Percentiles rank a stretch among this genome's conserved stretches.
phyloP scores from a whole-genome alignment of 805 yeast species.

The Isabelozyma gotoi region DNA sequence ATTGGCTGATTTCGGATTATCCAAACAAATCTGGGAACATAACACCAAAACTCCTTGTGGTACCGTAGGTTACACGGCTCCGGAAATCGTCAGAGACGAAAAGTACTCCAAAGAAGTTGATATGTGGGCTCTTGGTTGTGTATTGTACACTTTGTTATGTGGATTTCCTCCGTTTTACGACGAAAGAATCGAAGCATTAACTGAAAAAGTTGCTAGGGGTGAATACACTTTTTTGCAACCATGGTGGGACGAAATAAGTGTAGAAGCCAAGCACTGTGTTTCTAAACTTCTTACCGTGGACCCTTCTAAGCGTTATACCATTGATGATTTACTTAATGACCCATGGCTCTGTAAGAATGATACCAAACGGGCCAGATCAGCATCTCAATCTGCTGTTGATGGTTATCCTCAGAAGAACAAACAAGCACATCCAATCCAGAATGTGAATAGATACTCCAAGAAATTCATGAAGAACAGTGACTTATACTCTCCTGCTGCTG shows the following conservation, averaged over 20 bases:
- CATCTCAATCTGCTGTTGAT: not conserved
- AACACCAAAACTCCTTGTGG: constrained; percentile 98
- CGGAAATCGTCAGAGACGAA: constrained; percentile 94
- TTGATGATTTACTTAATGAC: constrained; percentile 68
- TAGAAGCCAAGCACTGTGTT: constrained; percentile 69
- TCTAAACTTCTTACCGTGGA: constrained; percentile 67
- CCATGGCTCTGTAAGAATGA: constrained; percentile 60
- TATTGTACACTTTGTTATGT: constrained; percentile 85
- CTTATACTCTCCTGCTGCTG: constrained; percentile 69
- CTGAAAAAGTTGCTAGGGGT: constrained; percentile 78
- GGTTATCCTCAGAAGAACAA: not conserved
- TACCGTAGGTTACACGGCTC: constrained; percentile 97
- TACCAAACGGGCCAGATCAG: not conserved
- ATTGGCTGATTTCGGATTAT: constrained; percentile 92
- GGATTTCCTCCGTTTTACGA: constrained; percentile 98
- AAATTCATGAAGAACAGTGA: constrained; percentile 24
- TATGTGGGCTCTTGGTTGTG: constrained; percentile 99
- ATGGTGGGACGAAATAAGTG: constrained; percentile 86
- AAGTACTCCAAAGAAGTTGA: constrained; percentile 91
- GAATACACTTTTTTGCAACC: constrained; percentile 75
- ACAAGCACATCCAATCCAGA: constrained; percentile 24
- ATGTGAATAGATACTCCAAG: constrained; percentile 23
- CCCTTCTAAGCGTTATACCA: constrained; percentile 64
- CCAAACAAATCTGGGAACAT: constrained; percentile 84
- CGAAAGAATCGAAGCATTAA: constrained; percentile 69